These are phyloP conservation scores for Lineolata rhizophorae DNA, from an alignment of 495 filamentous ascomycete species.

Conservation along the genomic window DNA sequence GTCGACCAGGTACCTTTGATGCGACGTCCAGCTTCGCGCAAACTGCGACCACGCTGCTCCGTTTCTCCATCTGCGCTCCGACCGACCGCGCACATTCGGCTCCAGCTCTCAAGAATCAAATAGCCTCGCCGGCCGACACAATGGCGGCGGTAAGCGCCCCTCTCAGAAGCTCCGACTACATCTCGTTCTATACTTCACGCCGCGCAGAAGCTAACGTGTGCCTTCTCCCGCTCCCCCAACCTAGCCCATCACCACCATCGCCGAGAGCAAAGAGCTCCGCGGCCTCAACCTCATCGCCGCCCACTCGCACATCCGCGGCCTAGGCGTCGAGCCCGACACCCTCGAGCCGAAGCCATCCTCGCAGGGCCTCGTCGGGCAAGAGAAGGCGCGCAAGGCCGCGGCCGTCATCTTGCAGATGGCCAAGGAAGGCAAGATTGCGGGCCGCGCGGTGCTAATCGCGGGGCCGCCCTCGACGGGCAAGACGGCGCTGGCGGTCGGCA, in stretches of 20 bases:
- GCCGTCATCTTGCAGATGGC: conserved; percentile 96
- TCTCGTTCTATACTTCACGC: too few species aligned
- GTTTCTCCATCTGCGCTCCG: too few species aligned
- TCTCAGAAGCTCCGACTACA: too few species aligned
- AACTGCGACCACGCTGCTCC: too few species aligned
- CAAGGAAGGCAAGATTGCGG: conserved; percentile 94
- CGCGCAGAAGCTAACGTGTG: too few species aligned
- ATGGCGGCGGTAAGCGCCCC: too few species aligned
- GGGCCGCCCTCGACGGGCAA: conserved; percentile 96
- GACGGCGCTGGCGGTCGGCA: conserved; percentile 96
- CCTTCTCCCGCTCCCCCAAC: too few species aligned
- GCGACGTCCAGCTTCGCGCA: too few species aligned
- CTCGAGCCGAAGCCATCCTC: conserved; percentile 70
- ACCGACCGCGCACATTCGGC: too few species aligned
- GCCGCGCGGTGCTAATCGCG: conserved; percentile 82
- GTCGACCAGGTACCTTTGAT: too few species aligned
- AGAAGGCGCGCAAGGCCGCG: conserved; percentile 87
- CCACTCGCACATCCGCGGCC: conserved; percentile 90
- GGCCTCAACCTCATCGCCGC: conserved; percentile 93
- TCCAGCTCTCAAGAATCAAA: too few species aligned
- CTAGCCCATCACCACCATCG: conserved; percentile 76
- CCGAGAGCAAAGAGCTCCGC: conserved; percentile 82
- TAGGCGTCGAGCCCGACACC: conserved; percentile 82
- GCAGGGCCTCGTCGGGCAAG: conserved; percentile 91
- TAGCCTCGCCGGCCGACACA: too few species aligned